phyloP scores from a whole-genome alignment of 208 protist species.

The Wallacemonas sp. region DNA sequence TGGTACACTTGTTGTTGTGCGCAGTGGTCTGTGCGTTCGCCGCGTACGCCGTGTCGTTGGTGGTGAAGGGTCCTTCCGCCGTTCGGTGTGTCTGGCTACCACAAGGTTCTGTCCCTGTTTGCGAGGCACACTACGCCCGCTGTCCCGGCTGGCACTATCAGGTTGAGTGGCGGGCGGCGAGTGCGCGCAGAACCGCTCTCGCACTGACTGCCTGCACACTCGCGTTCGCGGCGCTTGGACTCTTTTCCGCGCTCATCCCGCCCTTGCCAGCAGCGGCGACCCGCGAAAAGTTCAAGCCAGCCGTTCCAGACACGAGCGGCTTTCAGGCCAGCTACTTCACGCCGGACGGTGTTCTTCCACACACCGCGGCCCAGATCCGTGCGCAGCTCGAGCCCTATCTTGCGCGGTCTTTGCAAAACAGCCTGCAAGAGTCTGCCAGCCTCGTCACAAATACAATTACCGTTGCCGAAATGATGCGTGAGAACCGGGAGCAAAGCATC shows the following conservation, averaged over 20 bases:
- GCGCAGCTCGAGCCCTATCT: constrained; percentile 34
- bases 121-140: constrained; percentile 7
- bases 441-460: constrained; percentile 51
- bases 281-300: constrained; percentile 23
- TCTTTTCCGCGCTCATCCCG: constrained; percentile 34
- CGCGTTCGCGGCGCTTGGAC: constrained; percentile 31
- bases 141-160: constrained; percentile 24
- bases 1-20: constrained; percentile 34
- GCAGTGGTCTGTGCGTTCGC: constrained; percentile 41
- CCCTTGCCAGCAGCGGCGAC: constrained; percentile 20
- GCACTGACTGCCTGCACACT: constrained; percentile 39
- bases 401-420: constrained; percentile 28
- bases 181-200: constrained; percentile 15
- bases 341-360: constrained; percentile 55
- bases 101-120: constrained; percentile 9
- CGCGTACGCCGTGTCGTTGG: constrained; percentile 41
- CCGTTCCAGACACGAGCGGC: constrained; percentile 59
- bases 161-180: background rate
- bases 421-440: constrained; percentile 29
- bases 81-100: constrained; percentile 30
- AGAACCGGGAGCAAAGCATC: constrained; percentile 60
- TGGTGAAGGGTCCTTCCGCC: constrained; percentile 13
- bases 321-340: constrained; percentile 72
- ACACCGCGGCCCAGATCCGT: constrained; percentile 21
- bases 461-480: constrained; percentile 76